Percentiles rank a stretch among this genome's conserved stretches.
phyloP scores from a whole-genome alignment of 768 basidiomycete species.

The Hericium coralloides region DNA sequence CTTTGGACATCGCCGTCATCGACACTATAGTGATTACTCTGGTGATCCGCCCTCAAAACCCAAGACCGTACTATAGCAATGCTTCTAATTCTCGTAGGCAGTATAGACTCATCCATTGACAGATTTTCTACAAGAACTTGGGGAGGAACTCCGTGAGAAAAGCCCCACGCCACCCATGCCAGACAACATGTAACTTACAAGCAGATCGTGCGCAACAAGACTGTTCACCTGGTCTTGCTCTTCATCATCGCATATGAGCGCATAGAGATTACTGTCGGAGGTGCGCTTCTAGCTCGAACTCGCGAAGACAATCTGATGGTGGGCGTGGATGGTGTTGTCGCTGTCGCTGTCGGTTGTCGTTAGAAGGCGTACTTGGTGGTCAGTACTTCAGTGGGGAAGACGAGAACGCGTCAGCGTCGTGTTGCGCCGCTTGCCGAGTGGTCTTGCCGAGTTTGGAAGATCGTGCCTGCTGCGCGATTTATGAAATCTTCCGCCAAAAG shows the following conservation, averaged over 20 bases:
- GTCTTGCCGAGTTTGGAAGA: too few relatives aligned
- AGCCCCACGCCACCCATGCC: conserved; percentile 28
- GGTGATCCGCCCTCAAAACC: conserved; percentile 21
- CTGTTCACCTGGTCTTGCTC: conserved; percentile 36
- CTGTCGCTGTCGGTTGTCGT: too few relatives aligned
- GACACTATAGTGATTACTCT: conserved; percentile 15
- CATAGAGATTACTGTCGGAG: conserved; percentile 30
- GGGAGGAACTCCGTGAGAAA: conserved; percentile 33
- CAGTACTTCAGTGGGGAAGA: too few relatives aligned
- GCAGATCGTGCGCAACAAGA: conserved; percentile 24
- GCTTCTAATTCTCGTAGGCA: conserved; percentile 7
- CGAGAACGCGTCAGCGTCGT: too few relatives aligned
- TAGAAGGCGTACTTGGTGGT: too few relatives aligned
- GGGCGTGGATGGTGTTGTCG: too few relatives aligned
- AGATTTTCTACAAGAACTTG: conserved; percentile 48
- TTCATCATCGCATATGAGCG: conserved; percentile 41
- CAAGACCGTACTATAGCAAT: conserved; percentile 22
- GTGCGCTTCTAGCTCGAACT: conserved; percentile 17
- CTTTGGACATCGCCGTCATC: conserved; percentile 14
- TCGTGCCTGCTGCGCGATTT: too few relatives aligned
- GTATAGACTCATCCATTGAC: not conserved
- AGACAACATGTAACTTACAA: conserved; percentile 32
- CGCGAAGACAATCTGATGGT: too few relatives aligned
- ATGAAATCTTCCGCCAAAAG: too few relatives aligned
- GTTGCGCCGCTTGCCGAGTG: too few relatives aligned